Evolutionary conservation across 2,329 filamentous ascomycete genomes (phyloP), one percentile per base, ranked within the genome.

Genomic region (Fusarium sp.): DNA sequence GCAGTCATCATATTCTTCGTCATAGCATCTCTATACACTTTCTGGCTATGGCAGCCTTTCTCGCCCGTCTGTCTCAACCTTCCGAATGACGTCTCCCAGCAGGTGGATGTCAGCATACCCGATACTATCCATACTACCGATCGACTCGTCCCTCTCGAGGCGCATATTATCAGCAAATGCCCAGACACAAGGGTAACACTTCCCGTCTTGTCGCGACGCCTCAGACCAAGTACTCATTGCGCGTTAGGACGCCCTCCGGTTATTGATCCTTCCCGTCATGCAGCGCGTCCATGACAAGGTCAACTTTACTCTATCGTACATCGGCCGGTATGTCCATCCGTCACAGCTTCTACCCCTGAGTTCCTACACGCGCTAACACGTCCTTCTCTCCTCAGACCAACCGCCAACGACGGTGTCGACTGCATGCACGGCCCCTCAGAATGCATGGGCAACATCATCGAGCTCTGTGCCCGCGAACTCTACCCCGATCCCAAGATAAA

Each of bases 131-230:
- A 69, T 54, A 56, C 67, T 60, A 71, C 66, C 16, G 69, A 66
- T 34, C 66, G 67, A 31, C 83, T 87, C 67, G 93, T 98, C 6
- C 93, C 94, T 5, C 84, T 99, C 3, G 96, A 99, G 82, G 94
- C 94, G 65, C 96, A 98, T 82, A 96, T 98, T 77, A 99, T 98
- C 92, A 94, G 92, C 84, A 98, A 98, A 87, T 99, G 96, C 79
- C 95, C 96, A 0, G 96, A 99, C 83, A 95, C 96, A 3, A 89
- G 88, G 82, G 88, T 89, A 79, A 13, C 84, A 70, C 31, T 42
- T 35, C 40, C 45, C 45, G 5, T 35, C 10, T n/a, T 42, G 18
- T 18, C 47, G 31, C 45, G 9, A 13, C 38, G 34, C 38, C 13
- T 34, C 18, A n/a, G 29, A 31, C 20, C 65, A 35, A 50, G 14